Conservation (phyloP, 2,329 filamentous ascomycete genomes). For the Beauveria asiatica region DNA sequence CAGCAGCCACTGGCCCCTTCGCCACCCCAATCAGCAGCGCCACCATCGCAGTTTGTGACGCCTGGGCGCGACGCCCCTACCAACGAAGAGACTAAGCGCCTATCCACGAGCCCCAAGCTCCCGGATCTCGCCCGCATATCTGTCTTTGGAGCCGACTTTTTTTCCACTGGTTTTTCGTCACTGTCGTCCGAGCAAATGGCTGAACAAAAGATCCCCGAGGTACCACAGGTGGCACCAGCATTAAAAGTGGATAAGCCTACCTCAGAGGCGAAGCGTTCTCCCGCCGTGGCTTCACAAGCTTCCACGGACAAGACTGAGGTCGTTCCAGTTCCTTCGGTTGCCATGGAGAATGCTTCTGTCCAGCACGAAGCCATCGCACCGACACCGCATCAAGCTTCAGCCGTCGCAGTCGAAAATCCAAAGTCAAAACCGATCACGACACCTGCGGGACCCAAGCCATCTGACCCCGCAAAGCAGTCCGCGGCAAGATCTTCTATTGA, state of each 20-base stretch:
- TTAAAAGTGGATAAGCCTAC: conserved; percentile 4
- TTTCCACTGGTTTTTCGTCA: conserved; percentile 23
- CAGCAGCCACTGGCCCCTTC: background rate
- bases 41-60: background rate
- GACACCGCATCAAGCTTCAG: background rate
- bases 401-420: background rate
- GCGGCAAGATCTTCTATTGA: background rate
- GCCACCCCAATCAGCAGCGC: background rate
- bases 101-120: conserved; percentile 48
- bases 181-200: conserved; percentile 13
- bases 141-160: conserved; percentile 51
- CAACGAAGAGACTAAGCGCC: conserved; percentile 19
- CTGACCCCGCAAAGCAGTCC: background rate
- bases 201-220: conserved; percentile 6
- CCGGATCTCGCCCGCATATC: conserved; percentile 52
- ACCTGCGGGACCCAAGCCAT: background rate
- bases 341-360: background rate
- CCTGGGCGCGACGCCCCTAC: background rate
- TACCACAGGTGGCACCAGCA: conserved; percentile 2
- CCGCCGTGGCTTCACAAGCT: conserved; percentile 1
- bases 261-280: background rate
- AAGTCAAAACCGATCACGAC: background rate
- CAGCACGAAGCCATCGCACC: background rate
- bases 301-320: background rate
- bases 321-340: background rate